A percentile compares a stretch with the other conserved stretches of the same genome.
phyloP scores from a whole-genome alignment of 352 stramenopile species.

The Phytophthora quininea region DNA sequence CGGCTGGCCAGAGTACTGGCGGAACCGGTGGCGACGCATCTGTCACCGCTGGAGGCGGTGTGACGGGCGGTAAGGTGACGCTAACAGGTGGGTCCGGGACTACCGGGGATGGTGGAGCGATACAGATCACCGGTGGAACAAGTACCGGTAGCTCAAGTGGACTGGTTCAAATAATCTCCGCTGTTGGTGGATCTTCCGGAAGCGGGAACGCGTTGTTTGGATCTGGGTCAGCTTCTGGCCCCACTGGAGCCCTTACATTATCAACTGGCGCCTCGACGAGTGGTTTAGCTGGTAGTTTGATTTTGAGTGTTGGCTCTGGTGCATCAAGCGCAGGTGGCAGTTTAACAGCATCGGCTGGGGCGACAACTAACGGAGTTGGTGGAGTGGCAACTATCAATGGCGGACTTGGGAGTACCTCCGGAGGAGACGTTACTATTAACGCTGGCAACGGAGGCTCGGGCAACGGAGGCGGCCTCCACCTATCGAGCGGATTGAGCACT shows the following conservation, averaged over 20 bases:
- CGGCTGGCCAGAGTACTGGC: slow-evolving; percentile 34
- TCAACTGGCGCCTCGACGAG: slow-evolving; percentile 41
- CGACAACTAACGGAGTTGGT: slow-evolving; percentile 30
- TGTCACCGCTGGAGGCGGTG: slow-evolving; percentile 31
- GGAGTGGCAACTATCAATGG: slow-evolving; percentile 38
- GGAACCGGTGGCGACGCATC: slow-evolving; percentile 30
- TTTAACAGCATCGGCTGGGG: slow-evolving; percentile 31
- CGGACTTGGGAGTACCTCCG: slow-evolving; percentile 34
- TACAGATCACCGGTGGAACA: slow-evolving; percentile 51
- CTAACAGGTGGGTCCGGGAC: slow-evolving; percentile 45
- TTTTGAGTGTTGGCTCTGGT: slow-evolving; percentile 37
- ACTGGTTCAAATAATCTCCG: slow-evolving; percentile 27
- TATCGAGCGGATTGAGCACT: slow-evolving; percentile 48
- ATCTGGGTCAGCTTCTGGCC: slow-evolving; percentile 33
- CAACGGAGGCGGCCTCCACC: slow-evolving; percentile 35
- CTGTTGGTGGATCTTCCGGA: slow-evolving; percentile 21
- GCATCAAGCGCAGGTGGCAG: slow-evolving; percentile 22
- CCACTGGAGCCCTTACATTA: slow-evolving; percentile 45
- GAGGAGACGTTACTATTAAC: slow-evolving; percentile 37
- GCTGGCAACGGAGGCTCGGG: slow-evolving; percentile 33
- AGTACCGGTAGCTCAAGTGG: slow-evolving; percentile 32
- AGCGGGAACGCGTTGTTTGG: slow-evolving; percentile 31
- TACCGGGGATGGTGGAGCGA: slow-evolving; percentile 42
- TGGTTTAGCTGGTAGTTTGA: slow-evolving; percentile 42
- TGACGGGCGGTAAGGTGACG: slow-evolving; percentile 38